Percentiles rank a stretch among this genome's conserved stretches.
These are phyloP conservation scores for Scutellaria galericulata DNA, from an alignment of 257 asterid species.

Conservation along the genomic window DNA sequence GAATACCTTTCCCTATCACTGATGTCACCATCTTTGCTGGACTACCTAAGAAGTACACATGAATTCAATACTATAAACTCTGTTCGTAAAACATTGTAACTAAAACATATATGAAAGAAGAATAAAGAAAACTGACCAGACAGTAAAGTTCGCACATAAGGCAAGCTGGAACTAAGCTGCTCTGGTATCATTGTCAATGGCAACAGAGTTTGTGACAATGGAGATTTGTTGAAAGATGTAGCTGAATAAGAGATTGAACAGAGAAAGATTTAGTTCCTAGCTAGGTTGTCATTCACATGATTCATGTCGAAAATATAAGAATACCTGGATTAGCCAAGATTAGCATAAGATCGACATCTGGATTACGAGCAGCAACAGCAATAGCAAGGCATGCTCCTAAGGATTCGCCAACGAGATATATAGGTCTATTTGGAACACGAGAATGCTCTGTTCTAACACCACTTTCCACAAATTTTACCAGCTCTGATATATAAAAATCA, in stretches of 20 bases:
- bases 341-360: conserved; percentile 63
- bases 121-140: conserved; percentile 45
- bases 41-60: conserved; percentile 45
- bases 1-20: conserved; percentile 49
- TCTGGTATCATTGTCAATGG: conserved; percentile 55
- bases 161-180: conserved; percentile 51
- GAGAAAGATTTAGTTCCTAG: conserved; percentile 1
- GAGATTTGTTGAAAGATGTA: conserved; percentile 59
- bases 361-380: conserved; percentile 85
- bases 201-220: conserved; percentile 46
- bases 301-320: neutral
- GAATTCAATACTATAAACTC: neutral
- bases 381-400: conserved; percentile 83
- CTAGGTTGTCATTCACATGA: conserved; percentile 6
- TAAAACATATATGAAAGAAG: neutral
- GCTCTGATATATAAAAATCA: conserved; percentile 40
- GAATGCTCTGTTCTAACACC: conserved; percentile 55
- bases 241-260: conserved; percentile 46
- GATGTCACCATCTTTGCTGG: conserved; percentile 57
- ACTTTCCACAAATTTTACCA: conserved; percentile 72
- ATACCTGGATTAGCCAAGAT: conserved; percentile 87
- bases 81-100: neutral
- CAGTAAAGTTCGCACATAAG: conserved; percentile 50
- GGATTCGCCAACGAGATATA: conserved; percentile 84
- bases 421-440: conserved; percentile 57